Conservation (phyloP, 345 rosid species). For the Dimocarpus longan region DNA sequence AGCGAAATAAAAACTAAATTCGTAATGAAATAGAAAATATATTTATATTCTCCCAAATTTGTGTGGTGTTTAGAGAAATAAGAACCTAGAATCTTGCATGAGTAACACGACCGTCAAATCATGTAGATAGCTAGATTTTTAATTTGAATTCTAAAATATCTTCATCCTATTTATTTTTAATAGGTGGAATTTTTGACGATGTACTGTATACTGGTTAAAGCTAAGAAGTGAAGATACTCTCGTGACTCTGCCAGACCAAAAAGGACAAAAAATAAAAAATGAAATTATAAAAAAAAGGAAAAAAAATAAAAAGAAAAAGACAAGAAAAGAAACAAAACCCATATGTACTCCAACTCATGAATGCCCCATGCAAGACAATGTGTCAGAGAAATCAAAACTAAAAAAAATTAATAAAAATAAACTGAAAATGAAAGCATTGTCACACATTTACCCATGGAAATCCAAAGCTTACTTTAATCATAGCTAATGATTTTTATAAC, state of each 20-base stretch:
- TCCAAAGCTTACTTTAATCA: not conserved
- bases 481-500: not conserved
- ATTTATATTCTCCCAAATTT: not conserved
- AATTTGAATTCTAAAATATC: not conserved
- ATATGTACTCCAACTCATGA: conserved; percentile 33
- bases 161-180: not conserved
- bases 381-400: conserved; percentile 43
- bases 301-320: conserved; percentile 37
- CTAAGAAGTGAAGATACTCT: conserved; percentile 14
- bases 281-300: not conserved
- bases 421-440: not conserved
- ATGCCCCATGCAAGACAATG: conserved; percentile 49
- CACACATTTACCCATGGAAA: conserved; percentile 5
- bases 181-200: not conserved
- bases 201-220: not conserved
- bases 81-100: conserved; percentile 2
- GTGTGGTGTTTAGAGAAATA: conserved; percentile 5
- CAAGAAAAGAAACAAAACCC: conserved; percentile 42
- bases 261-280: not conserved
- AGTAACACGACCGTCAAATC: not conserved
- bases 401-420: not conserved
- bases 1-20: not conserved
- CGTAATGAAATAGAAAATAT: not conserved
- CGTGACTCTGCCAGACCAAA: conserved; percentile 41
- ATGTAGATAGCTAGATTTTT: not conserved